Conservation (phyloP, 2,329 filamentous ascomycete genomes). For the Phoma sp. region DNA sequence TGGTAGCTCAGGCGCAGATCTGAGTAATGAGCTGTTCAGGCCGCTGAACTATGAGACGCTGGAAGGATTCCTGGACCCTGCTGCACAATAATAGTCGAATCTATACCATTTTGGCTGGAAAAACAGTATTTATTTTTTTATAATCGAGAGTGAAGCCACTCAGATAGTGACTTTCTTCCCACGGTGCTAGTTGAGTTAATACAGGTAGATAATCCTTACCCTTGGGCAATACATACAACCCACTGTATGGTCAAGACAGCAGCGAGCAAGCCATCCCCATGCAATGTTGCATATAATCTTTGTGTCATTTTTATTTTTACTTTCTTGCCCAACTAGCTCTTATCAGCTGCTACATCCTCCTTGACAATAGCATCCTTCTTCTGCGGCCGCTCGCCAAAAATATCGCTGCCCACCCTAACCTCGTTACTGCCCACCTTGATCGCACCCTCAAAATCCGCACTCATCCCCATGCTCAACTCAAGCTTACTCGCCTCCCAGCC, state of each 20-base stretch:
- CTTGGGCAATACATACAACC: neutral
- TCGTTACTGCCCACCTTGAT: conserved; percentile 83
- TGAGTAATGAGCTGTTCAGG: conserved; percentile 47
- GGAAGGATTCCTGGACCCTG: conserved; percentile 42
- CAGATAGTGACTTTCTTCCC: no score
- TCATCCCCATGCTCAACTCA: conserved; percentile 99
- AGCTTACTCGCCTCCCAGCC: conserved; percentile 63
- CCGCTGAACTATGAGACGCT: conserved; percentile 45
- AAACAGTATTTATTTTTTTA: no score
- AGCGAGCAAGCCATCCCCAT: neutral
- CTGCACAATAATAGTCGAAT: conserved; percentile 14
- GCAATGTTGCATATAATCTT: neutral
- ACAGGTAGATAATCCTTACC: no score
- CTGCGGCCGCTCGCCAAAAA: conserved; percentile 83
- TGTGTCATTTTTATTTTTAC: neutral
- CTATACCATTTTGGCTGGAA: no score
- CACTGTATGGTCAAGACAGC: neutral
- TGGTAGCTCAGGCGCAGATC: conserved; percentile 46
- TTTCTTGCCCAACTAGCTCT: conserved; percentile 14
- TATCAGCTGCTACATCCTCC: conserved; percentile 27
- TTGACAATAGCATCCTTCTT: conserved; percentile 78
- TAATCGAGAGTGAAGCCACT: no score
- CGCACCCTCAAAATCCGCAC: conserved; percentile 90
- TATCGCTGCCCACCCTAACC: conserved; percentile 90
- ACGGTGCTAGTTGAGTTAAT: no score